A percentile compares a stretch with the other conserved stretches of the same genome.
phyloP scores from a whole-genome alignment of 768 basidiomycete genomes.

The Russula sp. region DNA sequence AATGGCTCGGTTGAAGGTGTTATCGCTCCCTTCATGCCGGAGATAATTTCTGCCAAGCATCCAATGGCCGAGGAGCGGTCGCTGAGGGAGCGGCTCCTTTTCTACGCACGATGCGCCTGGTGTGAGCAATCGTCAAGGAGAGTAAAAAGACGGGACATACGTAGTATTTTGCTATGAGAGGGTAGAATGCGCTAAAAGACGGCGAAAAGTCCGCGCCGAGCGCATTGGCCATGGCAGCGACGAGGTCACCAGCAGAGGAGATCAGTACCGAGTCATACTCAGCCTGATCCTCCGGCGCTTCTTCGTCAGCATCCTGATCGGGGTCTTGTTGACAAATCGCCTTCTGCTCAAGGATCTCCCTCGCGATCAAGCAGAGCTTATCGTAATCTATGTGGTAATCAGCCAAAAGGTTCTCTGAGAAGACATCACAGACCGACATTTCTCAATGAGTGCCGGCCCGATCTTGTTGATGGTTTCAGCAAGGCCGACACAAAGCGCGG shows the following conservation, averaged over 20 bases:
- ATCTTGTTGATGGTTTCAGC: constrained; percentile 90
- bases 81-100: constrained; percentile 77
- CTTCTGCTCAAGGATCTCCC: constrained; percentile 88
- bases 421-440: constrained; percentile 43
- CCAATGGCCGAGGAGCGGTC: constrained; percentile 94
- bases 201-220: constrained; percentile 80
- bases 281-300: constrained; percentile 82
- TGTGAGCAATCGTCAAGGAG: neutral
- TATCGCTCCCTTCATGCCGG: constrained; percentile 81
- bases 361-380: constrained; percentile 69
- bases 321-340: constrained; percentile 96
- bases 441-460: constrained; percentile 80
- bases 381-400: constrained; percentile 51
- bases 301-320: constrained; percentile 83
- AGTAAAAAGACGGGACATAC: constrained; percentile 41
- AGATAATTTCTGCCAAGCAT: constrained; percentile 90
- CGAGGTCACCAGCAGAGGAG: constrained; percentile 90
- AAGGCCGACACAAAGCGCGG: constrained; percentile 79
- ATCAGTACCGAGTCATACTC: constrained; percentile 97
- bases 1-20: constrained; percentile 80
- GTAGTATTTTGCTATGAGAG: constrained; percentile 87
- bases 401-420: constrained; percentile 13
- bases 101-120: constrained; percentile 39
- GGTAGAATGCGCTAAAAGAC: constrained; percentile 82
- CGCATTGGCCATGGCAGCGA: constrained; percentile 78